Evolutionary conservation across 2,329 filamentous ascomycete species (phyloP).

Genomic region (Graphiopsis chlorocephala): DNA sequence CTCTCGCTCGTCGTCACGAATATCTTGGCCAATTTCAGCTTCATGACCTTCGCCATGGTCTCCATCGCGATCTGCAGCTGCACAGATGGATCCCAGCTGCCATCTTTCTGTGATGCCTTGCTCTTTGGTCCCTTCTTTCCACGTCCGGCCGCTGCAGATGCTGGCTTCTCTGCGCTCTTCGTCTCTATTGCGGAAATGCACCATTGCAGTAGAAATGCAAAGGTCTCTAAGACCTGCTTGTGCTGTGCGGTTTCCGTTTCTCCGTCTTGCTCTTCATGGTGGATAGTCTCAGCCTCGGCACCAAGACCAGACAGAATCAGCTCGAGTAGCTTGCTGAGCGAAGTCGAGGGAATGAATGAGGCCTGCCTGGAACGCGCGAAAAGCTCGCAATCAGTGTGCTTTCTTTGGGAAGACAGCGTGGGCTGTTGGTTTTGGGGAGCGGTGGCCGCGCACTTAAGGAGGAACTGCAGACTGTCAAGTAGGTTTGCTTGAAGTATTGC

Average conservation of each 20-base stretch:
- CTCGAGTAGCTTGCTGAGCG: slow-evolving; percentile 88
- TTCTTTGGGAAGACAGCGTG: slow-evolving; percentile 29
- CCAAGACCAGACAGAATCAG: slow-evolving; percentile 71
- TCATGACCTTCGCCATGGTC: slow-evolving; percentile 93
- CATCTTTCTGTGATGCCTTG: slow-evolving; percentile 64
- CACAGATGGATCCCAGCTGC: slow-evolving; percentile 79
- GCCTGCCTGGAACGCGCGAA: slow-evolving; percentile 72
- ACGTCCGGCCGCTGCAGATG: slow-evolving; percentile 66
- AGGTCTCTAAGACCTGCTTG: slow-evolving; percentile 88
- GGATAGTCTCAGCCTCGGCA: slow-evolving; percentile 78
- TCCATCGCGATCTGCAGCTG: slow-evolving; percentile 89
- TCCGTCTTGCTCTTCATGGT: slow-evolving; percentile 86
- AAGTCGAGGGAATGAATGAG: slow-evolving; percentile 72
- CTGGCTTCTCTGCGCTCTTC: slow-evolving; percentile 80
- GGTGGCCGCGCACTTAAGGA: slow-evolving; percentile 84
- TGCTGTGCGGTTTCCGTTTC: slow-evolving; percentile 65
- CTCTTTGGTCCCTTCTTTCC: slow-evolving; percentile 72
- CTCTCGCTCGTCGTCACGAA: slow-evolving; percentile 95
- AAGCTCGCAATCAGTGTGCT: slow-evolving; percentile 56
- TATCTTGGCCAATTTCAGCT: slow-evolving; percentile 85
- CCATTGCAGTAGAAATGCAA: slow-evolving; percentile 93
- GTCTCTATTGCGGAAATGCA: slow-evolving; percentile 90
- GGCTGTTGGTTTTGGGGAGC: slow-evolving; percentile 38
- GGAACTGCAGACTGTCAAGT: slow-evolving; percentile 91
- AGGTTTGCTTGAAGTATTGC: slow-evolving; percentile 73